Evolutionary conservation across 108 stramenopile genomes (phyloP).

Genomic region (Cyclotella kingstonii): DNA sequence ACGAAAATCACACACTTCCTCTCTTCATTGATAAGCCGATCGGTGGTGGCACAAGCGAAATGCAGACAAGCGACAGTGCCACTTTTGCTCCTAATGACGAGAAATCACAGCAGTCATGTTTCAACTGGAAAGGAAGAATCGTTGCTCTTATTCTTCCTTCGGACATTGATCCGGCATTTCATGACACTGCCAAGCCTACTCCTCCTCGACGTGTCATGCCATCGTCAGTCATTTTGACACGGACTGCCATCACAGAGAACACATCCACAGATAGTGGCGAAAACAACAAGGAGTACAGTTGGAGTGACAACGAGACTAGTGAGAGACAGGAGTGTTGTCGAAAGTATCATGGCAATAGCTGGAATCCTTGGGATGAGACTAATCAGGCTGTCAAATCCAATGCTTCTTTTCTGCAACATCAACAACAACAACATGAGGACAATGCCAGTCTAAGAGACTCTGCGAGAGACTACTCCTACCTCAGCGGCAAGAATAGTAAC

Average conservation of each 20-base stretch:
- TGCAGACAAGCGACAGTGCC: neutral
- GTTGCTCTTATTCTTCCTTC: neutral
- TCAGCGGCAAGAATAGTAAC: too few relatives aligned
- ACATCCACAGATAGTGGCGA: neutral
- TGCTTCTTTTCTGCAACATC: too few relatives aligned
- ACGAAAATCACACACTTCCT: neutral
- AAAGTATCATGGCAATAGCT: neutral
- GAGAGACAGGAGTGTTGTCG: neutral
- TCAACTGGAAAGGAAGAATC: neutral
- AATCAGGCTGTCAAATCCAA: too few relatives aligned
- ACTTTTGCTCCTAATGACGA: neutral
- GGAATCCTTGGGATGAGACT: constrained; percentile 13
- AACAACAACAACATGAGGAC: neutral
- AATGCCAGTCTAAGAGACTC: neutral
- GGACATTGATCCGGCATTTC: constrained; percentile 9
- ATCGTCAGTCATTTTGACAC: neutral
- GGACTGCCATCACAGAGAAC: neutral
- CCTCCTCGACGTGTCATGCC: constrained; percentile 15
- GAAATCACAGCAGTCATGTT: neutral
- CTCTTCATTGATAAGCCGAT: neutral
- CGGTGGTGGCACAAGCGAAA: neutral
- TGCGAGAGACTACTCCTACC: too few relatives aligned
- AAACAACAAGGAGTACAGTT: too few relatives aligned
- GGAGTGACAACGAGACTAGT: neutral
- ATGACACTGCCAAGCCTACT: constrained; percentile 13